phyloP scores from a whole-genome alignment of 179 eudicot species.

The Sideroxylon spinosum region DNA sequence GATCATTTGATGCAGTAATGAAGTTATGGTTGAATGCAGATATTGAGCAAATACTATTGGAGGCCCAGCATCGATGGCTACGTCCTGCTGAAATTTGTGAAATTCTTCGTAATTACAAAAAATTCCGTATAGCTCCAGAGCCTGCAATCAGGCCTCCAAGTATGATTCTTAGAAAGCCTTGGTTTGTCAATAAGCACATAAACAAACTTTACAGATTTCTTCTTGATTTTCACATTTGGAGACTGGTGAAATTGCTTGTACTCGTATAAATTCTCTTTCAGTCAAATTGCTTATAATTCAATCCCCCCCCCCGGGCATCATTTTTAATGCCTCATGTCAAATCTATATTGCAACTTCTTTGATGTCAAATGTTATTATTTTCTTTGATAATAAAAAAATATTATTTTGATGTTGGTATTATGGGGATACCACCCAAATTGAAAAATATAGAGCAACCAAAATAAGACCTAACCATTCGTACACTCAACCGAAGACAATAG shows the following conservation, averaged over 20 bases:
- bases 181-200: not conserved
- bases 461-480: too few species aligned
- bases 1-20: not conserved
- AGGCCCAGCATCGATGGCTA: conserved; percentile 69
- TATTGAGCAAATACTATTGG: conserved; percentile 55
- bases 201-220: not conserved
- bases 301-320: too few species aligned
- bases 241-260: not conserved
- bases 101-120: conserved; percentile 50
- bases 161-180: conserved; percentile 19
- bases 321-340: not conserved
- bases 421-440: too few species aligned
- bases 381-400: too few species aligned
- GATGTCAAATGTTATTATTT: too few species aligned
- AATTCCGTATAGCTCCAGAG: conserved; percentile 52
- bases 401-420: too few species aligned
- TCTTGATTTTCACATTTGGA: not conserved
- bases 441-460: too few species aligned
- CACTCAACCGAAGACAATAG: too few species aligned
- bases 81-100: conserved; percentile 71
- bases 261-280: not conserved
- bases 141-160: conserved; percentile 54
- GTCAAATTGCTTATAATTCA: not conserved
- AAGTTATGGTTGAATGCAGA: conserved; percentile 34
- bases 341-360: not conserved